Evolutionary conservation across 371 early-diverging fungal species (phyloP).

Genomic region (Mucor plumbeus): DNA sequence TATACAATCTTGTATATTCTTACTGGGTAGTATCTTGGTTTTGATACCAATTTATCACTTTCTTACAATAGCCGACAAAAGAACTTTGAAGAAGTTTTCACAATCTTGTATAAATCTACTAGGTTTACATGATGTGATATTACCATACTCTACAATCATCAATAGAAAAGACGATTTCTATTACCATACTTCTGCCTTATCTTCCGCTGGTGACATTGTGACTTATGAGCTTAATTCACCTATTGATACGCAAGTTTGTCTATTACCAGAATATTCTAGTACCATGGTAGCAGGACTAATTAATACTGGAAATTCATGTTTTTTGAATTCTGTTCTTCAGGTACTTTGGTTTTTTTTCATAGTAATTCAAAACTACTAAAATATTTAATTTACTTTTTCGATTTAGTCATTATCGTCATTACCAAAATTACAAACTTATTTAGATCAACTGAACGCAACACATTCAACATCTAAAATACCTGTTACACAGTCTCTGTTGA

Average conservation of each 20-base stretch:
- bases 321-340: slow-evolving; percentile 92
- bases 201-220: slow-evolving; percentile 3
- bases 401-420: slow-evolving; percentile 56
- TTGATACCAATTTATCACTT: slow-evolving; percentile 16
- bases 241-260: slow-evolving; percentile 16
- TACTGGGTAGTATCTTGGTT: slow-evolving; percentile 7
- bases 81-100: background rate
- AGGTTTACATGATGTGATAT: background rate
- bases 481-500: slow-evolving; percentile 40
- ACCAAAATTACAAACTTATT: slow-evolving; percentile 39
- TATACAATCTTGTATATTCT: slow-evolving; percentile 2
- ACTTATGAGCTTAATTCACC: slow-evolving; percentile 13
- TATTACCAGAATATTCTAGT: background rate
- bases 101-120: background rate
- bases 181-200: background rate
- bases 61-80: background rate
- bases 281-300: slow-evolving; percentile 68
- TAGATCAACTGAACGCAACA: slow-evolving; percentile 27
- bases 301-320: slow-evolving; percentile 95
- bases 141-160: background rate
- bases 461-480: slow-evolving; percentile 24
- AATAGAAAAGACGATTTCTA: background rate
- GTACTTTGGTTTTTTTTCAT: slow-evolving; percentile 34
- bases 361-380: background rate
- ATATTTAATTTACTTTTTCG: background rate